phyloP scores from a whole-genome alignment of 176 grass and related monocot genomes.

The Thinopyrum elongatum region DNA sequence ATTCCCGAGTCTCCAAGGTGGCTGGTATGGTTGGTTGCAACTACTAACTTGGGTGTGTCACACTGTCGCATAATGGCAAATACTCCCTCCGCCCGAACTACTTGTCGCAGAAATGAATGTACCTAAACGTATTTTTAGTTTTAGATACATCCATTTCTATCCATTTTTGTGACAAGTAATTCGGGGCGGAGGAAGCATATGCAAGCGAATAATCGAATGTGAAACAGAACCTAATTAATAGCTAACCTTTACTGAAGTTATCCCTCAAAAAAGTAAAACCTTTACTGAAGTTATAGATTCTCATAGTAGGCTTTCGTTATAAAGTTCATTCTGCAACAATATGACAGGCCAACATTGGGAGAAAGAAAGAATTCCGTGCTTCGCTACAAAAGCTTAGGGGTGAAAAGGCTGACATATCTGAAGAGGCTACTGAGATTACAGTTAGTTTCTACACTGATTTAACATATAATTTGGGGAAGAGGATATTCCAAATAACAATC shows the following conservation, averaged over 20 bases:
- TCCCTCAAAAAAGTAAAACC: neutral
- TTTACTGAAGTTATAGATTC: slow-evolving; percentile 2
- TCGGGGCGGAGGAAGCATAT: no score
- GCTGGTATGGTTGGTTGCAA: slow-evolving; percentile 47
- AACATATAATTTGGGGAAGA: neutral
- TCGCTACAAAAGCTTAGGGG: slow-evolving; percentile 64
- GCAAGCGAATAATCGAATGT: neutral
- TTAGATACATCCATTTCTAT: no score
- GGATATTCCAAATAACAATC: neutral
- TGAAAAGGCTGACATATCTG: slow-evolving; percentile 44
- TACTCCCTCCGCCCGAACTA: no score
- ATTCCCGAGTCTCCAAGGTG: slow-evolving; percentile 89
- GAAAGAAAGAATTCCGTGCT: slow-evolving; percentile 49
- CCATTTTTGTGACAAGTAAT: no score
- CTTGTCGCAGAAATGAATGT: no score
- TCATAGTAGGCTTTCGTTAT: neutral
- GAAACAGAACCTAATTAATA: slow-evolving; percentile 11
- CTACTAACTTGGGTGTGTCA: neutral
- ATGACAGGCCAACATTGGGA: slow-evolving; percentile 55
- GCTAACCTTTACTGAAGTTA: neutral
- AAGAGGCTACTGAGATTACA: slow-evolving; percentile 62
- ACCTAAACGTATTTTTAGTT: no score
- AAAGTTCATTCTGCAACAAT: slow-evolving; percentile 23
- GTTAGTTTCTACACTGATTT: slow-evolving; percentile 26
- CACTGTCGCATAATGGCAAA: neutral